Evolutionary conservation across 2,329 filamentous ascomycete genomes (phyloP).

Genomic region (Teratosphaeriaceae sp.): DNA sequence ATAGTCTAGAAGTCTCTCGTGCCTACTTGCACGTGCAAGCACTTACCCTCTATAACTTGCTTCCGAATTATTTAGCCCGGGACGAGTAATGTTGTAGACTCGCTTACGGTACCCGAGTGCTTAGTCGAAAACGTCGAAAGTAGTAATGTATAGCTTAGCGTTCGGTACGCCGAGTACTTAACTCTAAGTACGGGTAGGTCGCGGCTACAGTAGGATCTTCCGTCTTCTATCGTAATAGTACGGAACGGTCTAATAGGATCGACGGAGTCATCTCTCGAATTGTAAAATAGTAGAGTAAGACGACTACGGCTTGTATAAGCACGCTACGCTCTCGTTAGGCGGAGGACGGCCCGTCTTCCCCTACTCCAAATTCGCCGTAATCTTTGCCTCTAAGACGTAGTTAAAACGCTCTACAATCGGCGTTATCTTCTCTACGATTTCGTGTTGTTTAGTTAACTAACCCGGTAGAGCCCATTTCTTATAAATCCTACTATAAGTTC

Average conservation of each 20-base stretch:
- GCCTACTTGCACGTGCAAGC: background rate
- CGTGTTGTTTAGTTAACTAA: background rate
- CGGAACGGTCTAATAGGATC: background rate
- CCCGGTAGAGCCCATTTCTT: background rate
- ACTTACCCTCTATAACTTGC: background rate
- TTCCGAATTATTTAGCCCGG: background rate
- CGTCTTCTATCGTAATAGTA: background rate
- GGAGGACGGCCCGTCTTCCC: background rate
- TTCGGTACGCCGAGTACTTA: background rate
- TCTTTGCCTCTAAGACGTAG: background rate
- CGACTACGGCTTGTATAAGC: background rate
- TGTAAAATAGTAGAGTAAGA: background rate
- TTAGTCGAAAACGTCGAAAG: background rate
- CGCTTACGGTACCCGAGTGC: background rate
- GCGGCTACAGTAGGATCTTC: background rate
- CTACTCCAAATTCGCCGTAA: background rate
- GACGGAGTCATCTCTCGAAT: background rate
- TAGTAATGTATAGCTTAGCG: background rate
- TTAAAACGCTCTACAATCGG: background rate
- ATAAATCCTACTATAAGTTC: conserved; percentile 2
- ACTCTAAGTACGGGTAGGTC: background rate
- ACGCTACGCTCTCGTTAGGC: background rate
- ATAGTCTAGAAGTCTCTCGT: background rate
- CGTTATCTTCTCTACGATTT: background rate
- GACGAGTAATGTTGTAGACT: background rate